Conservation (phyloP, 371 early-diverging fungal genomes). For the Mortierella sp. region DNA sequence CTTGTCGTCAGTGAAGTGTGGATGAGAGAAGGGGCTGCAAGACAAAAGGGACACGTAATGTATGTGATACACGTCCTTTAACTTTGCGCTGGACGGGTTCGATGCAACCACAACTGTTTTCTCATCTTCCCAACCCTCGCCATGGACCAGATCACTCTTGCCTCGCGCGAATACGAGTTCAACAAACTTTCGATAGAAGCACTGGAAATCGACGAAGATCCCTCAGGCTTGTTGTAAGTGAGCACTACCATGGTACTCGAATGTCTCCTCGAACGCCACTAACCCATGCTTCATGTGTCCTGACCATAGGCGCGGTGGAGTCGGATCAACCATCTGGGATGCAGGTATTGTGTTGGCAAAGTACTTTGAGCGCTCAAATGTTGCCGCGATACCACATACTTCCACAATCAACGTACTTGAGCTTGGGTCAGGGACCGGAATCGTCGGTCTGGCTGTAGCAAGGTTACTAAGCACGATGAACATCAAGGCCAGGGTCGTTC, state of each 20-base stretch:
- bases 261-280: background rate
- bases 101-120: background rate
- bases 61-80: no score
- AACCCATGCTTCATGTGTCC: background rate
- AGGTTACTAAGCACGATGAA: slow-evolving; percentile 21
- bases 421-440: slow-evolving; percentile 65
- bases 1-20: background rate
- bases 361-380: slow-evolving; percentile 48
- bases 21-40: background rate
- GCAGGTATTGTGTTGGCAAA: slow-evolving; percentile 60
- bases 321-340: slow-evolving; percentile 64
- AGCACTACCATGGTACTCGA: background rate
- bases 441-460: slow-evolving; percentile 60
- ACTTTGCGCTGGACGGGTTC: no score
- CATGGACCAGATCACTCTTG: slow-evolving; percentile 29
- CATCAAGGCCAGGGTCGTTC: slow-evolving; percentile 26
- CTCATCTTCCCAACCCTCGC: background rate
- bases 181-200: slow-evolving; percentile 28
- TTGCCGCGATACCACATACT: background rate
- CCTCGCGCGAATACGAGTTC: slow-evolving; percentile 49
- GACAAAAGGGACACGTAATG: background rate
- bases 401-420: slow-evolving; percentile 52
- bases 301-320: slow-evolving; percentile 45
- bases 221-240: slow-evolving; percentile 42
- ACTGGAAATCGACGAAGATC: slow-evolving; percentile 43